These are phyloP conservation scores for Aquilaria yunnanensis DNA, from an alignment of 345 rosid genomes.

Conservation along the genomic window DNA sequence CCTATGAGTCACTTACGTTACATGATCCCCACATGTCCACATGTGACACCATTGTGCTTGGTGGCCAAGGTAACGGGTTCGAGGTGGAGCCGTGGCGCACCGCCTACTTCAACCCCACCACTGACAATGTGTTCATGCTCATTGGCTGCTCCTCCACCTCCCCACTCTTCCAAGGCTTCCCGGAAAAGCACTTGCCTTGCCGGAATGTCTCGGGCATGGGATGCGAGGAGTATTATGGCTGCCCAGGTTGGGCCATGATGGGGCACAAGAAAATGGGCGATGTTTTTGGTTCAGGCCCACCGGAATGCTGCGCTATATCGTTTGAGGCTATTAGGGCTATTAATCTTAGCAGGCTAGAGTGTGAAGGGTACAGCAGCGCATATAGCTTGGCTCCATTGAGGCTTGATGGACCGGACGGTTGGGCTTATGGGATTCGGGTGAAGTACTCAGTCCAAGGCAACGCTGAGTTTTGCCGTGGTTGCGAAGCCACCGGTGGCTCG, in stretches of 20 bases:
- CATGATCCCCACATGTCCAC: constrained; percentile 87
- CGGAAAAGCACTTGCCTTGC: constrained; percentile 72
- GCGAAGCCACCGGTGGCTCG: constrained; percentile 80
- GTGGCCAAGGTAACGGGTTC: constrained; percentile 81
- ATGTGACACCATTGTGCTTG: constrained; percentile 60
- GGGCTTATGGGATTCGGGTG: constrained; percentile 79
- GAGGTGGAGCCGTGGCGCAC: constrained; percentile 67
- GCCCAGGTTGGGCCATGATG: constrained; percentile 63
- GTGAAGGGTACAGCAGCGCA: constrained; percentile 87
- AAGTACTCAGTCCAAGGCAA: constrained; percentile 70
- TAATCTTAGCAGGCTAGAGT: constrained; percentile 56
- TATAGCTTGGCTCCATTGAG: constrained; percentile 66
- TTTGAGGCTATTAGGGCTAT: constrained; percentile 72
- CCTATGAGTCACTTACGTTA: constrained; percentile 64
- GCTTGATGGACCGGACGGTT: constrained; percentile 39
- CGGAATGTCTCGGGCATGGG: constrained; percentile 91
- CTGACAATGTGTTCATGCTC: constrained; percentile 82
- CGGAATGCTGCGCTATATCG: constrained; percentile 72
- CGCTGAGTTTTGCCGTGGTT: constrained; percentile 66
- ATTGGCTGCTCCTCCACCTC: constrained; percentile 78
- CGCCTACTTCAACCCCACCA: constrained; percentile 58
- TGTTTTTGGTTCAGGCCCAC: constrained; percentile 48
- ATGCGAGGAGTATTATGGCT: constrained; percentile 71
- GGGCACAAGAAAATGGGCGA: constrained; percentile 30
- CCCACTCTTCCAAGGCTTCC: constrained; percentile 84